These are phyloP conservation scores for Parathielavia appendiculata DNA, from an alignment of 495 filamentous ascomycete species.

Conservation along the genomic window DNA sequence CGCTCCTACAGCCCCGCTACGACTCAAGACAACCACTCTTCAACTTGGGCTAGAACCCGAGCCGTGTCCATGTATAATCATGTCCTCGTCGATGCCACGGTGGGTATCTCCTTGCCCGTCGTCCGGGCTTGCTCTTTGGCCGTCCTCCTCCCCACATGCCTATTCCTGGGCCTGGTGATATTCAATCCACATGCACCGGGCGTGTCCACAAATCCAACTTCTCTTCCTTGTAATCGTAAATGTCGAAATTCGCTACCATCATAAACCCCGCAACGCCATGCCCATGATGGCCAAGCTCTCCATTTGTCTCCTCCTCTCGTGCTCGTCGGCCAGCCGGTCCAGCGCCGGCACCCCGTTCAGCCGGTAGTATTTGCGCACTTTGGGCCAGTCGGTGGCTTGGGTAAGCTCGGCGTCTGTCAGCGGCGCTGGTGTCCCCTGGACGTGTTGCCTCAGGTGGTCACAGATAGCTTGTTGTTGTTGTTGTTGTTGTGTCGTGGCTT, in stretches of 20 bases:
- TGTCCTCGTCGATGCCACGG: too few species aligned
- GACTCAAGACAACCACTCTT: too few species aligned
- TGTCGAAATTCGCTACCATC: not conserved
- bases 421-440: slow-evolving; percentile 57
- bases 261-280: slow-evolving; percentile 67
- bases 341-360: slow-evolving; percentile 52
- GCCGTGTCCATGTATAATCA: too few species aligned
- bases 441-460: slow-evolving; percentile 54
- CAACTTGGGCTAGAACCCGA: too few species aligned
- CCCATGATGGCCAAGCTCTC: slow-evolving; percentile 60
- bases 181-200: too few species aligned
- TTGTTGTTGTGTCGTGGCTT: slow-evolving; percentile 16
- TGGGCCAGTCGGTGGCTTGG: slow-evolving; percentile 56
- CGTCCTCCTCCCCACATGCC: too few species aligned
- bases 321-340: slow-evolving; percentile 32
- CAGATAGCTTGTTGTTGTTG: slow-evolving; percentile 54
- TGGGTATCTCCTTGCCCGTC: too few species aligned
- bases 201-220: too few species aligned
- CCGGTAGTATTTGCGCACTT: slow-evolving; percentile 80
- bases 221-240: too few species aligned
- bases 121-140: too few species aligned
- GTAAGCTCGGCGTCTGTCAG: slow-evolving; percentile 61
- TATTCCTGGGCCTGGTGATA: too few species aligned
- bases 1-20: too few species aligned
- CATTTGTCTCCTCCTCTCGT: slow-evolving; percentile 44